phyloP scores from a whole-genome alignment of 441 rosid species.

The Jatropha multifida region DNA sequence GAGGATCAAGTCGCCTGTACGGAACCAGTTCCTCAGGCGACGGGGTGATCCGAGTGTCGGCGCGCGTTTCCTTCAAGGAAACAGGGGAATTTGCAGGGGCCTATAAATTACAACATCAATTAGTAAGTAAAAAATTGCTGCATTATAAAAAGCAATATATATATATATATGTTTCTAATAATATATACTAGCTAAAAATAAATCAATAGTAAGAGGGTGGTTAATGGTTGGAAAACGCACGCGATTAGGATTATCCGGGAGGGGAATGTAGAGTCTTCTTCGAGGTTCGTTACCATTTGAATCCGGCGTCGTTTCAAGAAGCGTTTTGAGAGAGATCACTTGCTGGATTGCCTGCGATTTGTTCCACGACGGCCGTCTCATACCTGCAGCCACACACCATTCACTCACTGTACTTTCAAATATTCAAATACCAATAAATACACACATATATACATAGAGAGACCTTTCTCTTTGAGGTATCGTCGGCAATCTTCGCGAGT shows the following conservation, averaged over 20 bases:
- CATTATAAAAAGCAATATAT: background rate
- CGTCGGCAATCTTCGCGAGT: constrained; percentile 90
- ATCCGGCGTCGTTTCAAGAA: constrained; percentile 52
- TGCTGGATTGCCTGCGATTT: constrained; percentile 94
- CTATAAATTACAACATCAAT: constrained; percentile 22
- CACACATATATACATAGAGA: background rate
- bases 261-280: constrained; percentile 41
- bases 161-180: background rate
- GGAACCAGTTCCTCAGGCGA: constrained; percentile 25
- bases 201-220: background rate
- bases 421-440: background rate
- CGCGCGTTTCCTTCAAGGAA: constrained; percentile 33
- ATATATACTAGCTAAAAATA: background rate
- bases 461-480: constrained; percentile 83
- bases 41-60: constrained; percentile 24
- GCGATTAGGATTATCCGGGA: constrained; percentile 16
- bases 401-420: background rate
- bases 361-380: constrained; percentile 92
- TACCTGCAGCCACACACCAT: constrained; percentile 43
- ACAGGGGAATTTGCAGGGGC: constrained; percentile 35
- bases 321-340: constrained; percentile 74
- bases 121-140: background rate
- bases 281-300: constrained; percentile 51
- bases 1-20: constrained; percentile 25
- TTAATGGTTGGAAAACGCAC: constrained; percentile 21